phyloP scores from a whole-genome alignment of 2,329 filamentous ascomycete genomes.

The Claviceps lovelessii region DNA sequence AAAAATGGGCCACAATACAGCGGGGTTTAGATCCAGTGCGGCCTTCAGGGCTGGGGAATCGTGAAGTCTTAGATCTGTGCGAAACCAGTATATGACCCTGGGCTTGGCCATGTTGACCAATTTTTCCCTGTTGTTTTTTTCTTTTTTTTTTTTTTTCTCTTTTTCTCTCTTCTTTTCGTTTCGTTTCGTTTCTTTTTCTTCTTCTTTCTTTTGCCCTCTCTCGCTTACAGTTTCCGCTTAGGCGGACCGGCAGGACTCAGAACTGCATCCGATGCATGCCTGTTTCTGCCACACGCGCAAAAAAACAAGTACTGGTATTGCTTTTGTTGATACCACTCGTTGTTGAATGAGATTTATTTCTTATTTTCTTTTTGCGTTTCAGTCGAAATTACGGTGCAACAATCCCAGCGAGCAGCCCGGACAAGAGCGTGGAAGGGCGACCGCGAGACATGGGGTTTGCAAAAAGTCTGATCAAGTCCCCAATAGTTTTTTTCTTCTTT shows the following conservation, averaged over 20 bases:
- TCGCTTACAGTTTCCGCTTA: neutral
- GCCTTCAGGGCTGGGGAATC: slow-evolving; percentile 62
- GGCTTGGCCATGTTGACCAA: slow-evolving; percentile 16
- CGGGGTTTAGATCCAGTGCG: slow-evolving; percentile 54
- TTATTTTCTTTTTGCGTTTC: neutral
- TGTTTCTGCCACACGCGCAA: neutral
- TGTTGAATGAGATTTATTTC: neutral
- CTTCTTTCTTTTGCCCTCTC: neutral
- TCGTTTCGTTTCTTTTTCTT: neutral
- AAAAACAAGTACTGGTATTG: neutral
- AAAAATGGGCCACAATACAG: slow-evolving; percentile 59
- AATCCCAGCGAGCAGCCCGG: too few relatives aligned
- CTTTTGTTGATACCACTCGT: neutral
- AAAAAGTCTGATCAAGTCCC: neutral
- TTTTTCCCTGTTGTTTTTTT: neutral
- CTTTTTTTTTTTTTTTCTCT: neutral
- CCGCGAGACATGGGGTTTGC: neutral
- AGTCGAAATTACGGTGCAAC: neutral
- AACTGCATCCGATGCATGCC: neutral
- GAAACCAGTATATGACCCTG: slow-evolving; percentile 61
- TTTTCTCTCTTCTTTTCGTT: neutral
- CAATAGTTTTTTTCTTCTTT: neutral
- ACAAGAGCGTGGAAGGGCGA: neutral
- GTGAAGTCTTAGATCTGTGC: slow-evolving; percentile 63
- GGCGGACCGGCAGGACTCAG: too few relatives aligned